Base-by-base conservation (phyloP, 2,329 filamentous ascomycete genomes). In the Sphaceloma murrayae region DNA sequence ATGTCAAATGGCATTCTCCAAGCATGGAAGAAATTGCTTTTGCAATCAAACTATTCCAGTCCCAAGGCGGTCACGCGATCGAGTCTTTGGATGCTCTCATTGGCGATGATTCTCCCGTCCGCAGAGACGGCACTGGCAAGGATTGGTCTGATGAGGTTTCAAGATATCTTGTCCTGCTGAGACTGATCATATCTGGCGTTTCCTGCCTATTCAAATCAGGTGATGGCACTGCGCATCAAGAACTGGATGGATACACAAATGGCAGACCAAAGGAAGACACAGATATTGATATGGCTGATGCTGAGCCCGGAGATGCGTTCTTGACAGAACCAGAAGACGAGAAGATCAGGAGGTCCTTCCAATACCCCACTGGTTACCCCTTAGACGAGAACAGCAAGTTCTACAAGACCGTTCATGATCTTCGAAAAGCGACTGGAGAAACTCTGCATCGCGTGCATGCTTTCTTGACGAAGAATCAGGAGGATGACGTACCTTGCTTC, bases 111-210 rank as follows among this genome's bases (percentile, higher is more conserved):
- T 82, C 87, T 1, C 81, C 79, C 2, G 81, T 96, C 43, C 93
- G 87, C 62, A 77, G 89, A 46, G 89, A 88, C 53, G 91, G 91
- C 27, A 94, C 89, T 60, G 93, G 94, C 54, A 98, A 96, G 63
- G 89, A 95, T 56, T 98, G 91, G 91, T 95, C 89, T 0, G 91
- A 98, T 60, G 93, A 98, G 60, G 82, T 96, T 19, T 89, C 87
- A 2, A 73, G 91, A 45, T 86, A 94, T 52, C 73, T 98, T 46
- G 85, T 89, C 9, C 80, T 95, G 42, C 70, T 98, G 10, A 75
- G 89, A 21, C 72, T 98, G n/a, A 78, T 94, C 33, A 78, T 94
- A 18, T 93, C 89, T 2, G 91, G 91, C 43, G 80, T 94, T 47
- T 88, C 89, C 5, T 80, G 84, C 1, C 70, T 98, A 8, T 96